These are phyloP conservation scores for Venturia oleaginea DNA, from an alignment of 2,329 filamentous ascomycete genomes.

Conservation along the genomic window DNA sequence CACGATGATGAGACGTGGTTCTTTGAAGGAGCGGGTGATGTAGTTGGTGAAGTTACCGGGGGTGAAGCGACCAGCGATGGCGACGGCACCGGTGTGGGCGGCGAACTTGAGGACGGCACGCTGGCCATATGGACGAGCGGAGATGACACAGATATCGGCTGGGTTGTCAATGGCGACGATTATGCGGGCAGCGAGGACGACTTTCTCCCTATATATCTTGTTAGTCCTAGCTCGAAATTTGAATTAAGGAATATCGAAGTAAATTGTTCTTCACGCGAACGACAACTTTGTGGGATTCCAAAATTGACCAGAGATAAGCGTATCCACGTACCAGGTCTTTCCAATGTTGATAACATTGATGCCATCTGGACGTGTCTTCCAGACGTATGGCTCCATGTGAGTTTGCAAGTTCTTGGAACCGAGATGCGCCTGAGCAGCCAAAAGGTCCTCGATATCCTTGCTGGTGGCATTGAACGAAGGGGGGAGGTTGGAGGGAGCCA, in stretches of 20 bases:
- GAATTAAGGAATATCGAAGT: conserved; percentile 3
- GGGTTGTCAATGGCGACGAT: conserved; percentile 99
- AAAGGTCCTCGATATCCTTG: conserved; percentile 99
- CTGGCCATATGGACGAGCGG: conserved; percentile 98
- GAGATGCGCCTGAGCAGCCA: conserved; percentile 92
- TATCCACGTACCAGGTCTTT: conserved; percentile 84
- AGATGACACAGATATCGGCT: conserved; percentile 85
- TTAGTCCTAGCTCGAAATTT: conserved; percentile 1
- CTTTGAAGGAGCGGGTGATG: conserved; percentile 99
- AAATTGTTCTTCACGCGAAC: background rate
- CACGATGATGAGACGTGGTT: conserved; percentile 98
- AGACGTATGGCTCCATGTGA: conserved; percentile 99
- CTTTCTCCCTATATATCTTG: conserved; percentile 66
- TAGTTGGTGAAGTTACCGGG: conserved; percentile 99
- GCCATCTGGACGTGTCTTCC: conserved; percentile 98
- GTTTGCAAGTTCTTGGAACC: conserved; percentile 99
- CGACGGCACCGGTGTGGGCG: conserved; percentile 91
- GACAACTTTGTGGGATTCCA: background rate
- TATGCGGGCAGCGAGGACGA: conserved; percentile 96
- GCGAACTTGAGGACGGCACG: conserved; percentile 99
- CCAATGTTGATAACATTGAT: conserved; percentile 99
- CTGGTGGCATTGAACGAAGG: conserved; percentile 92
- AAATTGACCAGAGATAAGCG: too few relatives aligned
- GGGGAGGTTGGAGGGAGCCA: conserved; percentile 92
- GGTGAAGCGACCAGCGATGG: conserved; percentile 99